Conservation (phyloP, 2,329 filamentous ascomycete genomes). For the Monosporascus sp. region DNA sequence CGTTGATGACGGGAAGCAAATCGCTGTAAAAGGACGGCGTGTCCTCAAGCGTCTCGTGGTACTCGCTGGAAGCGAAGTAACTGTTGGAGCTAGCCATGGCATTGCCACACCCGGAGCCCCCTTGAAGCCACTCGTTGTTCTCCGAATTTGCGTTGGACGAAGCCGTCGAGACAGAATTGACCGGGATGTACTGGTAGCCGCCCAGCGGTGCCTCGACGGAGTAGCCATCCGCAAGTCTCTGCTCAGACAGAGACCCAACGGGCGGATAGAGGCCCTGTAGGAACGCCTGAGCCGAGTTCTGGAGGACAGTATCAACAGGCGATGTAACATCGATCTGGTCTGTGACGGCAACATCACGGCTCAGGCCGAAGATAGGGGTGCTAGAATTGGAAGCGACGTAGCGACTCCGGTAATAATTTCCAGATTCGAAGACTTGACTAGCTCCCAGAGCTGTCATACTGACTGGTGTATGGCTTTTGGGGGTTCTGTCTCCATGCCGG, state of each 20-base stretch:
- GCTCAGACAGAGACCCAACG: slow-evolving; percentile 46
- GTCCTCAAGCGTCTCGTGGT: slow-evolving; percentile 35
- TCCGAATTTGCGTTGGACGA: slow-evolving; percentile 51
- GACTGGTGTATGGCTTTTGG: slow-evolving; percentile 67
- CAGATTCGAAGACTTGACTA: slow-evolving; percentile 65
- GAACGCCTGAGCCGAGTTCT: slow-evolving; percentile 75
- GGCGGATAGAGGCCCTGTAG: slow-evolving; percentile 85
- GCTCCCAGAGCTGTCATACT: slow-evolving; percentile 76
- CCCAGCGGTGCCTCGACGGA: slow-evolving; percentile 61
- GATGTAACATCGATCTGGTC: slow-evolving; percentile 68
- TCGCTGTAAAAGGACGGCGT: slow-evolving; percentile 56
- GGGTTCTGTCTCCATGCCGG: slow-evolving; percentile 82
- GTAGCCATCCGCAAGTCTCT: slow-evolving; percentile 67
- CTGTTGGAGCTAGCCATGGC: slow-evolving; percentile 49
- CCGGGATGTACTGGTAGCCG: slow-evolving; percentile 80
- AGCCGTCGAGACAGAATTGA: slow-evolving; percentile 54
- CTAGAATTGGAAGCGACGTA: slow-evolving; percentile 62
- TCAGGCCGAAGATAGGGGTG: slow-evolving; percentile 60
- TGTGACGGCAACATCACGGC: slow-evolving; percentile 57
- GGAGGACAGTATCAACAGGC: slow-evolving; percentile 70
- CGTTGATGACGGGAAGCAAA: slow-evolving; percentile 50
- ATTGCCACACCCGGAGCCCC: slow-evolving; percentile 49
- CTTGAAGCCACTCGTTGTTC: slow-evolving; percentile 54
- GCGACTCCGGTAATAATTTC: slow-evolving; percentile 67
- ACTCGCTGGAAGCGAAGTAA: slow-evolving; percentile 46